Evolutionary conservation across 495 filamentous ascomycete genomes (phyloP).

Genomic region (Evansstolkia leycettana): DNA sequence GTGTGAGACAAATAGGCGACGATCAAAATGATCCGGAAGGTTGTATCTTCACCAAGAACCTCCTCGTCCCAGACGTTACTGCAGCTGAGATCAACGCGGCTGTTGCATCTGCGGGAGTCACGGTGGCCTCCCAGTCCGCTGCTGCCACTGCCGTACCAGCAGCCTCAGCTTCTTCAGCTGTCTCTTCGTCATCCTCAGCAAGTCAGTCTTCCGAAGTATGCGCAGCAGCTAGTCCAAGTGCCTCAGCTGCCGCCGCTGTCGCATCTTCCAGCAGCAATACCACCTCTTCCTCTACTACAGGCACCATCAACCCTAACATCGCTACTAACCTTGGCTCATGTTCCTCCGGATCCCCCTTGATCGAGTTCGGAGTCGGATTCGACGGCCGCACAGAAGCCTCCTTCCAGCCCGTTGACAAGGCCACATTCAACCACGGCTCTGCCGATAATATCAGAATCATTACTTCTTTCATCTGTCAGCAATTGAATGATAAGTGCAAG

Average conservation of each 20-base stretch:
- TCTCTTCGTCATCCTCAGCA: too few relatives aligned
- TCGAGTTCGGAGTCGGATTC: conserved; percentile 37
- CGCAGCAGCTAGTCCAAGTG: too few relatives aligned
- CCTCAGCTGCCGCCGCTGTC: too few relatives aligned
- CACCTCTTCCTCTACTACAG: conserved; percentile 17
- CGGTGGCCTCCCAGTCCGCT: conserved; percentile 3
- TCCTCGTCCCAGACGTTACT: conserved; percentile 46
- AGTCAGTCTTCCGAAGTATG: too few relatives aligned
- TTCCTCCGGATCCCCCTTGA: conserved; percentile 33
- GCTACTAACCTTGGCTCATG: conserved; percentile 34
- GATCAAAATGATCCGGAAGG: conserved; percentile 36
- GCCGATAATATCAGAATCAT: conserved; percentile 44
- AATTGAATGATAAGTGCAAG: conserved; percentile 34
- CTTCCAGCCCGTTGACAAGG: conserved; percentile 34
- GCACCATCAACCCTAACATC: conserved; percentile 7
- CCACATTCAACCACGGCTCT: conserved; percentile 45
- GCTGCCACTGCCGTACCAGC: conserved; percentile 2
- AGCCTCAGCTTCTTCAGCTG: not conserved
- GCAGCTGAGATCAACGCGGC: conserved; percentile 41
- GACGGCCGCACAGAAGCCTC: conserved; percentile 40
- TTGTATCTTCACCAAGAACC: conserved; percentile 50
- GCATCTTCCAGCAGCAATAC: conserved; percentile 1
- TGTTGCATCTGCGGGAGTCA: conserved; percentile 18
- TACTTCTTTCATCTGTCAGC: conserved; percentile 41
- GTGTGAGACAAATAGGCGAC: conserved; percentile 8